Evolutionary conservation across 2,329 filamentous ascomycete species (phyloP).

Genomic region (Penicillium sp.): DNA sequence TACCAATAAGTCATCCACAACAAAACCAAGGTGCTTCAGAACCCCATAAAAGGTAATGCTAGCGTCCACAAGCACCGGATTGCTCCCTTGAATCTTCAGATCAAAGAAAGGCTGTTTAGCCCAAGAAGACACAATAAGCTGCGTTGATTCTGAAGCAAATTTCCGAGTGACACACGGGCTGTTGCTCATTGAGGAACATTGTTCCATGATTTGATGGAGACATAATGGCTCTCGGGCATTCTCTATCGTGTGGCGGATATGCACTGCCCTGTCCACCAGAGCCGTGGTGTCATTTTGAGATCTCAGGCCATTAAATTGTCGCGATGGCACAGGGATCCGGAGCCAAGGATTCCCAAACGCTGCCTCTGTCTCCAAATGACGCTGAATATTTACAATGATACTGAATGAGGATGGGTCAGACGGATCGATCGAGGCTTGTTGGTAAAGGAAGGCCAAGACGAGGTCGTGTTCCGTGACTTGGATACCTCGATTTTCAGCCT

Average conservation of each 20-base stretch:
- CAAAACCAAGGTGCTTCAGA: not conserved
- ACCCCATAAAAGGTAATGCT: not conserved
- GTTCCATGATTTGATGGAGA: not conserved
- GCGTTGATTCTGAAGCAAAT: not conserved
- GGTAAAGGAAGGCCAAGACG: not conserved
- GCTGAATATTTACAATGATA: not conserved
- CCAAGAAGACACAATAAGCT: not conserved
- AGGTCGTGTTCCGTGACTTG: not conserved
- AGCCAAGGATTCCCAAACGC: not conserved
- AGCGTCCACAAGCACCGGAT: not conserved
- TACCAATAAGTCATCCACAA: not conserved
- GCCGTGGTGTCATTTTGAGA: not conserved
- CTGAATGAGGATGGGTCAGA: not conserved
- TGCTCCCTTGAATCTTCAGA: not conserved
- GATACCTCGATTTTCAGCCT: not conserved
- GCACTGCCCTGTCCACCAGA: not conserved
- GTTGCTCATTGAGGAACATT: not conserved
- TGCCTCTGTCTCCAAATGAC: not conserved
- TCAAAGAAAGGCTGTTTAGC: not conserved
- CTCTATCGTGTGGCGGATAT: not conserved
- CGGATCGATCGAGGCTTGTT: not conserved
- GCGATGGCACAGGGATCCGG: not conserved
- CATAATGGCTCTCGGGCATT: not conserved
- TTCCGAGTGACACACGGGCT: not conserved
- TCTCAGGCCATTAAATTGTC: not conserved